Evolutionary conservation across 345 rosid species (phyloP).

Genomic region (Rhizophora mangle): DNA sequence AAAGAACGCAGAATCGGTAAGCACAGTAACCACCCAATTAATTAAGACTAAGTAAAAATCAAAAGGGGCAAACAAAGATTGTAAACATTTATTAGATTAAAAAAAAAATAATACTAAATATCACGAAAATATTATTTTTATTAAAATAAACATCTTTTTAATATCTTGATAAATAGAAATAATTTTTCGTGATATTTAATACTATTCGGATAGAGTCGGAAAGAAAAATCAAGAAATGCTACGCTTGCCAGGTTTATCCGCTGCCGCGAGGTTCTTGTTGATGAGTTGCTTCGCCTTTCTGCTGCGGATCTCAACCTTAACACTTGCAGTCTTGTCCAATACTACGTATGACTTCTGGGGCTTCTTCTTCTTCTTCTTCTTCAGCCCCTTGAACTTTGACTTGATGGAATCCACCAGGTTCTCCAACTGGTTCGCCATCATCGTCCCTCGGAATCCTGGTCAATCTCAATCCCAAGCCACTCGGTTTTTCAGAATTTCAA

Average conservation of each 20-base stretch:
- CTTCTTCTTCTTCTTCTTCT: constrained; percentile 15
- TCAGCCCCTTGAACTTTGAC: constrained; percentile 67
- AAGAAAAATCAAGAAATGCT: constrained; percentile 27
- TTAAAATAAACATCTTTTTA: too few species aligned
- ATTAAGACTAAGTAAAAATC: neutral
- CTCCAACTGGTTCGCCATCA: constrained; percentile 72
- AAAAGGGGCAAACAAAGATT: neutral
- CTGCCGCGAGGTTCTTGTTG: constrained; percentile 68
- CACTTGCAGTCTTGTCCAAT: constrained; percentile 91
- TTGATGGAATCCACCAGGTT: constrained; percentile 75
- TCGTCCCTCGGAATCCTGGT: neutral
- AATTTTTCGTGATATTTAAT: too few species aligned
- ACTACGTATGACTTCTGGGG: constrained; percentile 72
- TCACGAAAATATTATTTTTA: too few species aligned
- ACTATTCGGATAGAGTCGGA: too few species aligned
- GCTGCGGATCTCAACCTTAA: constrained; percentile 93
- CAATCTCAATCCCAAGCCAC: neutral
- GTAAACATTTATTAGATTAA: neutral
- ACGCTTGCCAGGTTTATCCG: constrained; percentile 74
- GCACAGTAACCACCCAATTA: neutral
- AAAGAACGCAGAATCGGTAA: constrained; percentile 18
- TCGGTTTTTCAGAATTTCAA: neutral
- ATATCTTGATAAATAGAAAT: neutral
- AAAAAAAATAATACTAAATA: neutral
- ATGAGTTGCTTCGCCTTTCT: constrained; percentile 73